Conservation (phyloP, 257 asterid species). For the Buddleja alternifolia region DNA sequence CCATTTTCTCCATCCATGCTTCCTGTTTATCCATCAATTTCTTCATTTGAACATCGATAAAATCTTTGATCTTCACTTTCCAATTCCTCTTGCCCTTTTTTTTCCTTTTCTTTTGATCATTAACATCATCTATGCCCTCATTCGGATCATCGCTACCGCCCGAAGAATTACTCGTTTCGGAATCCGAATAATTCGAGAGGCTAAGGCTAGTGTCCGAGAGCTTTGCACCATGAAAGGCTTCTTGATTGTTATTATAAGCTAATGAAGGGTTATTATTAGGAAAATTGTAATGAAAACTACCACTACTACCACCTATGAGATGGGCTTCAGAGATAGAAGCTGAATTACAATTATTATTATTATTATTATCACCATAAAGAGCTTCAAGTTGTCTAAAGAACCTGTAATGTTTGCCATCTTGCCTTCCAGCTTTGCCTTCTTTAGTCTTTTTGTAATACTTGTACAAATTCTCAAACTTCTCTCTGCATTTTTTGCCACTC, state of each 20-base stretch:
- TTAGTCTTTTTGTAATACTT: slow-evolving; percentile 97
- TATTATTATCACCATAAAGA: slow-evolving; percentile 70
- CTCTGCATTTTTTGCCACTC: slow-evolving; percentile 96
- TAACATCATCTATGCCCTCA: slow-evolving; percentile 21
- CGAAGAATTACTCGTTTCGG: slow-evolving; percentile 49
- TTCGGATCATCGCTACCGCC: slow-evolving; percentile 45
- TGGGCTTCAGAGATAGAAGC: slow-evolving; percentile 45
- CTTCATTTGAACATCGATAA: slow-evolving; percentile 76
- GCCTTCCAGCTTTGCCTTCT: slow-evolving; percentile 94
- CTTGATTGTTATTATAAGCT: slow-evolving; percentile 47
- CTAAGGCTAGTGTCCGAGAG: slow-evolving; percentile 75
- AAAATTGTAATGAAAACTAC: slow-evolving; percentile 31
- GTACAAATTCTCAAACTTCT: slow-evolving; percentile 92
- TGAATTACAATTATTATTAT: slow-evolving; percentile 37
- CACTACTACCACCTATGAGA: slow-evolving; percentile 23
- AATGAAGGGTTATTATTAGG: slow-evolving; percentile 29
- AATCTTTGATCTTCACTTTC: slow-evolving; percentile 71
- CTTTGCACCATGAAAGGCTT: slow-evolving; percentile 41
- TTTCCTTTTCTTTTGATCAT: slow-evolving; percentile 41
- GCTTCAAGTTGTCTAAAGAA: slow-evolving; percentile 97
- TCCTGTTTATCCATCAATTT: slow-evolving; percentile 85
- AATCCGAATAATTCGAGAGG: slow-evolving; percentile 69
- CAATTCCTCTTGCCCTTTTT: slow-evolving; percentile 51
- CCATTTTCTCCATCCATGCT: slow-evolving; percentile 81
- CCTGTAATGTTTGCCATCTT: slow-evolving; percentile 94